phyloP scores from a whole-genome alignment of 805 yeast genomes.

The Yamadazyma nakazawae region DNA sequence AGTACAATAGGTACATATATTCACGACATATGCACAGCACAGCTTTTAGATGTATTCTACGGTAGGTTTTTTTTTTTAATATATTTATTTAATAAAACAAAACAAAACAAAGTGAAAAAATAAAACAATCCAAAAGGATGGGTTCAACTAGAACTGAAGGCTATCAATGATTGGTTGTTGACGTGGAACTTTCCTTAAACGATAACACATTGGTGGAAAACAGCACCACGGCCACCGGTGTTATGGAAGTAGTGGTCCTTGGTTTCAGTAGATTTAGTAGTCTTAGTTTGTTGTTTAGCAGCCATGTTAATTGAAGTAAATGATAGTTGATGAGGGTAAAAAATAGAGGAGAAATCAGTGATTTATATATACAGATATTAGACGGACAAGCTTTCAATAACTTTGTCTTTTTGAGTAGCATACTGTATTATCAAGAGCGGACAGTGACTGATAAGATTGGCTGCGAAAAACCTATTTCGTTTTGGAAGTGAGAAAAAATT shows the following conservation, averaged over 20 bases:
- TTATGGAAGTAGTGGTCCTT: background rate
- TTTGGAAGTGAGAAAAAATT: no score
- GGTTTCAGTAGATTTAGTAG: slow-evolving; percentile 2
- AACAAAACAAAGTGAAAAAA: no score
- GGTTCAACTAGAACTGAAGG: background rate
- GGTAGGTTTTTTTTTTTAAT: background rate
- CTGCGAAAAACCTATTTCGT: no score
- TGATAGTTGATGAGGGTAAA: background rate
- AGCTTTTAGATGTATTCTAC: background rate
- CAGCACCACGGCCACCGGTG: background rate
- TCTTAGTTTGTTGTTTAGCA: slow-evolving; percentile 3
- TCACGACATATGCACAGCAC: background rate
- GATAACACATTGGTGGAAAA: background rate
- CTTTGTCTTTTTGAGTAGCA: no score
- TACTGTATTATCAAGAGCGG: no score
- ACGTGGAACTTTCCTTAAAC: background rate
- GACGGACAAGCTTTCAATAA: no score
- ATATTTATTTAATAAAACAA: background rate
- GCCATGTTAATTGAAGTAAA: background rate
- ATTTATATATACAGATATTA: no score
- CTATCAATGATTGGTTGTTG: background rate
- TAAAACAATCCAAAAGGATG: background rate
- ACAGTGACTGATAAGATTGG: no score
- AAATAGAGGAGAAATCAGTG: background rate
- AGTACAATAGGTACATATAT: background rate